These are phyloP conservation scores for Magnaporthales sp. DNA, from an alignment of 2,329 filamentous ascomycete species.

Conservation along the genomic window DNA sequence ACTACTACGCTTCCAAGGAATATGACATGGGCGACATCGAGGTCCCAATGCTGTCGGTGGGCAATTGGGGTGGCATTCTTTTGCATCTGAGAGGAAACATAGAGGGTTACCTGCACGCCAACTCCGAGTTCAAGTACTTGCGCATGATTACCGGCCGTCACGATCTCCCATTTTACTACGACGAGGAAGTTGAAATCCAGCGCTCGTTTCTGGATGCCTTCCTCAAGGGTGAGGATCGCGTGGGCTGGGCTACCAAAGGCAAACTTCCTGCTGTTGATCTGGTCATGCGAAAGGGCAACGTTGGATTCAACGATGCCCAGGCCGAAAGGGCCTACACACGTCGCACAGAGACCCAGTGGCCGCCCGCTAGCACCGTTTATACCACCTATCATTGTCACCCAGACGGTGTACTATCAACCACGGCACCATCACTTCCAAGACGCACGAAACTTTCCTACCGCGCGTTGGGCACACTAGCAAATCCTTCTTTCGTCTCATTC, in stretches of 20 bases:
- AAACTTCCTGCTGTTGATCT: conserved; percentile 51
- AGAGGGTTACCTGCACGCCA: conserved; percentile 53
- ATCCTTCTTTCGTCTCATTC: conserved; percentile 43
- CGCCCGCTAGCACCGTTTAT: conserved; percentile 56
- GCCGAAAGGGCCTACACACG: conserved; percentile 46
- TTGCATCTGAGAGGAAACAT: conserved; percentile 63
- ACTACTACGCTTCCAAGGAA: conserved; percentile 57
- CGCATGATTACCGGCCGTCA: conserved; percentile 63
- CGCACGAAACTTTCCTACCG: conserved; percentile 43
- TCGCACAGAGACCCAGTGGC: conserved; percentile 55
- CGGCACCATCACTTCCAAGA: background rate
- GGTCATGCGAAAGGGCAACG: conserved; percentile 55
- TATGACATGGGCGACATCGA: conserved; percentile 57
- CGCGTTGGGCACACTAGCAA: conserved; percentile 48
- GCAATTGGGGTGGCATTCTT: conserved; percentile 63
- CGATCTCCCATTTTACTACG: conserved; percentile 65
- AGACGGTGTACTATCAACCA: conserved; percentile 25
- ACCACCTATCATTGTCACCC: conserved; percentile 51
- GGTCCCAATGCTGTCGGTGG: conserved; percentile 58
- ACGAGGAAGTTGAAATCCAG: conserved; percentile 60
- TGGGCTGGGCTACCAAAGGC: conserved; percentile 50
- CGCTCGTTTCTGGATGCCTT: conserved; percentile 62
- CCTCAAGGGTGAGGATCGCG: conserved; percentile 55
- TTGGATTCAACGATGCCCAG: conserved; percentile 56
- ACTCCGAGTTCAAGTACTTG: conserved; percentile 59